Base-by-base conservation (phyloP, 768 basidiomycete species). In the Hirschioporus abietinus region DNA sequence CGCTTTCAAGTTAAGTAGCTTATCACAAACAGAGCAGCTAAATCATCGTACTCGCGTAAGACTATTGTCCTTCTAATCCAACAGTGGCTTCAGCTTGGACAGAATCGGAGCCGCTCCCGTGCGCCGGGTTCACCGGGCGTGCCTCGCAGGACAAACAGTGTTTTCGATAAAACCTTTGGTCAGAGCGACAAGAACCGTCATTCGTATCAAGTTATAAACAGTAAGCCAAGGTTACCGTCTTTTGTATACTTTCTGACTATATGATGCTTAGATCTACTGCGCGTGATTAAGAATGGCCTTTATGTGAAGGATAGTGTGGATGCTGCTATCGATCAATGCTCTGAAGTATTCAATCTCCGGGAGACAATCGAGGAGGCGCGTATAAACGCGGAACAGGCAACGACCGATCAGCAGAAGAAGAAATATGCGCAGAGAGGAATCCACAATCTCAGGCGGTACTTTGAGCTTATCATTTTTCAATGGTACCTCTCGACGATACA, bases 161-260 rank as follows among this genome's bases (percentile, higher is more conserved):
- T 25, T 12, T 34, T 25, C 23, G 30, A 34, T 23, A 61, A 34
- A 61, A 8, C 30, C 10, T 61, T 61, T 24, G 25, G 42, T 3
- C 24, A 25, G 71, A 74, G n/a, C 69, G 64, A 7, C 69, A 74
- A 59, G 26, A 72, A 74, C 66, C 81, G 87, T 17, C 87, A 87
- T 66, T 93, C 92, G 0, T 96, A 93, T 75, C 88, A 91, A 72
- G 83, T 93, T 42, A 93, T 98, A 76, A 95, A 97, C 73, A 96
- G 95, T 93, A 75, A 66, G 87, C 74, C 30, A 34, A 15, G 23
- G 42, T 58, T 63, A 26, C 34, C 60, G 26, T 66, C 1, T 42
- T 18, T 67, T n/a, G 65, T 60, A 65, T 72, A 24, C 18, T 34
- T 15, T 24, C 23, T 1, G 4, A 63, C 68, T 30, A 12, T 64